A percentile compares a stretch with the other conserved stretches of the same genome.
These are phyloP conservation scores for Suillus lakei DNA, from an alignment of 768 basidiomycete genomes.

Conservation along the genomic window DNA sequence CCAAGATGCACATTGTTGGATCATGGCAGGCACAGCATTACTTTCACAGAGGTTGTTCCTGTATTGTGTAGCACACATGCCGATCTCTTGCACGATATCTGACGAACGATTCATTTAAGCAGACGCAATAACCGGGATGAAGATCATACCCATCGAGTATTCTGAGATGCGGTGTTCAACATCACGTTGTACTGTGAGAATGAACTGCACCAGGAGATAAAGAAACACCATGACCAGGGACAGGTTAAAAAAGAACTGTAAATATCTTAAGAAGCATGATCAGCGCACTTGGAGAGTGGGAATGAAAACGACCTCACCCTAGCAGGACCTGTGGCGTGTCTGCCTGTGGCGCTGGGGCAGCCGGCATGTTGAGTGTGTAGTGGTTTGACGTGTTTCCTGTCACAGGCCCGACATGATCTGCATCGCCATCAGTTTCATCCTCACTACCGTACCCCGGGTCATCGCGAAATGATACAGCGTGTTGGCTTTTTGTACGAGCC, in stretches of 20 bases:
- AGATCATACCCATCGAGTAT: conserved; percentile 79
- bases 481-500: conserved; percentile 38
- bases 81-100: conserved; percentile 94
- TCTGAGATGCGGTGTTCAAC: conserved; percentile 87
- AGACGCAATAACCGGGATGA: conserved; percentile 16
- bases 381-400: conserved; percentile 72
- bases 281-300: conserved; percentile 5
- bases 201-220: conserved; percentile 85
- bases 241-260: conserved; percentile 94
- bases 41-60: conserved; percentile 81
- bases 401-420: conserved; percentile 39
- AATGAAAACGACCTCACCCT: conserved; percentile 59
- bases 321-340: conserved; percentile 83
- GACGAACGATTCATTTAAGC: conserved; percentile 21
- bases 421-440: conserved; percentile 54
- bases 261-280: conserved; percentile 59
- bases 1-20: conserved; percentile 86
- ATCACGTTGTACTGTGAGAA: conserved; percentile 88
- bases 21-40: conserved; percentile 86
- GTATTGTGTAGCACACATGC: conserved; percentile 81
- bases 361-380: conserved; percentile 82
- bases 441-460: conserved; percentile 45
- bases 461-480: conserved; percentile 26
- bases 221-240: conserved; percentile 82
- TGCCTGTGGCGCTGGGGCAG: conserved; percentile 56